phyloP scores from a whole-genome alignment of 495 filamentous ascomycete species.

The Penicillium riverlandense region DNA sequence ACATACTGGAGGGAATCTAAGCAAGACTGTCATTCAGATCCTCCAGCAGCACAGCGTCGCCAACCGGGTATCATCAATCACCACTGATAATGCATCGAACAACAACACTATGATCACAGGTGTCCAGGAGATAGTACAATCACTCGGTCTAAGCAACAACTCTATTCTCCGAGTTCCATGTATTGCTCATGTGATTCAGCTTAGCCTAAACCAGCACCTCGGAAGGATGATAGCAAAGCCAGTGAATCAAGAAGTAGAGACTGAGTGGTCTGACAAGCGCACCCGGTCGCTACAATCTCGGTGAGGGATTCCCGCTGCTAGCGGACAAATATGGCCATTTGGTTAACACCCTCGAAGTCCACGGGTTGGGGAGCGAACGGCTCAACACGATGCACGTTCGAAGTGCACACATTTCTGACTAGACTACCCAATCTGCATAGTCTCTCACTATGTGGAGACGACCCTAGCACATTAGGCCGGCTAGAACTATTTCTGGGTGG shows the following conservation, averaged over 20 bases:
- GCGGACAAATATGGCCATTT: no score
- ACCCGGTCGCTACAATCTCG: background rate
- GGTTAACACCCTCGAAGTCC: no score
- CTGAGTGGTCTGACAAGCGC: constrained; percentile 6
- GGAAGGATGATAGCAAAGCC: constrained; percentile 3
- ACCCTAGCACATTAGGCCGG: no score
- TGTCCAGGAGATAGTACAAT: background rate
- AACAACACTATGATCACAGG: constrained; percentile 9
- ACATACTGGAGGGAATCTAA: constrained; percentile 6
- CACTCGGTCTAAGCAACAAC: background rate
- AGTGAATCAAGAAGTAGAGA: constrained; percentile 1
- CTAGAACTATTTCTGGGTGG: no score
- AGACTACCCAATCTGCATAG: no score
- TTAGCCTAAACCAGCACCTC: constrained; percentile 7
- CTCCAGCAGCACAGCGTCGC: constrained; percentile 3
- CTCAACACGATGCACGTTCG: no score
- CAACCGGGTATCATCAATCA: constrained; percentile 7
- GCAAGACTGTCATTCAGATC: constrained; percentile 2
- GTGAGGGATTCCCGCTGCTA: no score
- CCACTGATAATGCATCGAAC: constrained; percentile 13
- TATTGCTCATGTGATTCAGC: constrained; percentile 9
- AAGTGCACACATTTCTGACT: no score
- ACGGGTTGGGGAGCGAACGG: no score
- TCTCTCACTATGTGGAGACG: no score
- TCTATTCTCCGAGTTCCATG: constrained; percentile 5